These are phyloP conservation scores for Salvia hispanica DNA, from an alignment of 257 asterid genomes.

Conservation along the genomic window DNA sequence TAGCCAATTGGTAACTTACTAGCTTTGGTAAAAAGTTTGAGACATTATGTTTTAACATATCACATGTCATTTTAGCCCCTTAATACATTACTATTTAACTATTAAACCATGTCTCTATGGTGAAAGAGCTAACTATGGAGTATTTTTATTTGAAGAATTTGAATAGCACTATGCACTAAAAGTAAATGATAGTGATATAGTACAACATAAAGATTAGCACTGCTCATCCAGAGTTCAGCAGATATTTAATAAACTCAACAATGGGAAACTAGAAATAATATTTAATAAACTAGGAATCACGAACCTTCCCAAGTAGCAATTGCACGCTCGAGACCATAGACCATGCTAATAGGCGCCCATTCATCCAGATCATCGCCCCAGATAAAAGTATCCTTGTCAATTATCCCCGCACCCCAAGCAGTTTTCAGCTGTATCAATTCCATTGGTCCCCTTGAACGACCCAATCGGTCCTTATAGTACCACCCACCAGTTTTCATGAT, in stretches of 20 bases:
- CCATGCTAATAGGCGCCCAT: slow-evolving; percentile 96
- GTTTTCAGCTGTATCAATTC: slow-evolving; percentile 92
- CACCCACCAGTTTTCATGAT: slow-evolving; percentile 87
- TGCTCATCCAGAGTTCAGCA: not conserved
- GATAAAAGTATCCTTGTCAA: slow-evolving; percentile 85
- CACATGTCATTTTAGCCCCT: not conserved
- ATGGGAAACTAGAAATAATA: slow-evolving; percentile 8
- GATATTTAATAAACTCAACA: not conserved
- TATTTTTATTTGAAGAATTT: not conserved
- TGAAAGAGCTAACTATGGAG: not conserved
- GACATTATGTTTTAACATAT: not conserved
- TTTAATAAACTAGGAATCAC: slow-evolving; percentile 39
- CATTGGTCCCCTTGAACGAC: slow-evolving; percentile 97
- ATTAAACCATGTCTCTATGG: not conserved
- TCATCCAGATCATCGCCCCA: slow-evolving; percentile 99
- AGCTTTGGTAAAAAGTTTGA: not conserved
- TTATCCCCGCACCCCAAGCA: slow-evolving; percentile 97
- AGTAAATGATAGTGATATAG: not conserved
- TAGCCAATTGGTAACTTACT: not conserved
- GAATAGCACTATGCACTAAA: not conserved
- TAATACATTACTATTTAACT: slow-evolving; percentile 5
- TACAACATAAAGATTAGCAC: not conserved
- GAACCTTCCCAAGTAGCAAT: slow-evolving; percentile 98
- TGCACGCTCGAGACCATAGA: slow-evolving; percentile 91
- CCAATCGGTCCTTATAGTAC: slow-evolving; percentile 90